These are phyloP conservation scores for Eutreptiella sp. DNA, from an alignment of 208 protist genomes.

Conservation along the genomic window DNA sequence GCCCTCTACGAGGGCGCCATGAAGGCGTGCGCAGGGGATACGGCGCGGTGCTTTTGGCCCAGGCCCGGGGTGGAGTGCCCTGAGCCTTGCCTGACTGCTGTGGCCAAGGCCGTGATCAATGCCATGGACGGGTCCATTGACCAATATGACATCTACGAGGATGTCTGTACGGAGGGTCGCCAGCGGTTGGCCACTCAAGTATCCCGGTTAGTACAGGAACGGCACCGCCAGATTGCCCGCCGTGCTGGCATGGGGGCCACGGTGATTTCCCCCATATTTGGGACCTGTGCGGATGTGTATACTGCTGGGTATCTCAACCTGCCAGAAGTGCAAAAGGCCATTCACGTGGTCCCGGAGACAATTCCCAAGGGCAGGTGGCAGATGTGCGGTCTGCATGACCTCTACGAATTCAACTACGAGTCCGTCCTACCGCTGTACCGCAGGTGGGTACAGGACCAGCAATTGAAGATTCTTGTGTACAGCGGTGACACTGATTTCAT, in stretches of 20 bases:
- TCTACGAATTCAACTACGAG: background rate
- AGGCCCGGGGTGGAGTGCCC: background rate
- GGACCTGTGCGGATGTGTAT: slow-evolving; percentile 36
- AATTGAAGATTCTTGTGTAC: slow-evolving; percentile 11
- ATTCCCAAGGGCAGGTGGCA: background rate
- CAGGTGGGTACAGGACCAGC: slow-evolving; percentile 7
- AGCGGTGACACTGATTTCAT: slow-evolving; percentile 22
- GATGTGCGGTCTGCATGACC: background rate
- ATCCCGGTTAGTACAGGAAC: no score
- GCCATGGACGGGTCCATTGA: slow-evolving; percentile 2
- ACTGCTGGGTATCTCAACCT: slow-evolving; percentile 40
- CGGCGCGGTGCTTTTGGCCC: no score
- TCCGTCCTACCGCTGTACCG: slow-evolving; percentile 6
- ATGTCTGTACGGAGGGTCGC: no score
- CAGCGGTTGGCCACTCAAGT: slow-evolving; percentile 18
- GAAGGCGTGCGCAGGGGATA: background rate
- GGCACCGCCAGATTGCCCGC: no score
- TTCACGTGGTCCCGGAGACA: slow-evolving; percentile 35
- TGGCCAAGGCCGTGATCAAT: background rate
- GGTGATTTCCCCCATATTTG: slow-evolving; percentile 1
- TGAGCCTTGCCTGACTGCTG: background rate
- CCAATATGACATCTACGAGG: slow-evolving; percentile 23
- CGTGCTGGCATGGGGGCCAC: slow-evolving; percentile 8
- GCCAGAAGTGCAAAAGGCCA: slow-evolving; percentile 42
- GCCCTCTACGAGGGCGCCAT: background rate